Evolutionary conservation across 495 filamentous ascomycete species (phyloP), one percentile per base, ranked within the genome.

Genomic region (Penicillium verhagenii): DNA sequence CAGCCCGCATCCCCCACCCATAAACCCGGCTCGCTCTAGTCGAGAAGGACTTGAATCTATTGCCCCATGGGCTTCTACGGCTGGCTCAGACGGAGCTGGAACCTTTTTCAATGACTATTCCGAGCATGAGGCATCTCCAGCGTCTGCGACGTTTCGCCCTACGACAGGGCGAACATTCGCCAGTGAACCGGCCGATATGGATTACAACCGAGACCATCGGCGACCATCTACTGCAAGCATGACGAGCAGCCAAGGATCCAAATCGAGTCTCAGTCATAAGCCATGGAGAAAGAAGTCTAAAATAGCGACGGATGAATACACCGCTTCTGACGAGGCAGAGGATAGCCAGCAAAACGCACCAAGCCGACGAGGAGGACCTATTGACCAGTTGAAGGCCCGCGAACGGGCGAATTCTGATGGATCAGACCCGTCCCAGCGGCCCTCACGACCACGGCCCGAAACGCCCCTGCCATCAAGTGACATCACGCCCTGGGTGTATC

Each of bases 401-500:
- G 85, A 87, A 56, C 80, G 89, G 60, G 91, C 91, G 53, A 87
- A 90, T 69, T 94, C 90, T 19, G 83, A 89, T 52, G 68, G 68
- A 18, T 59, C 64, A 59, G 86, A 85, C 37, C 72, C 77, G n/a
- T 90, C 88, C 14, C 87, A 89, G 6, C 76, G 79, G 23, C 77
- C 74, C 37, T 89, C 90, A 5, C 77, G 91, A 48, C 89, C 92
- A 50, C 80, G 88, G 44, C 47, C 65, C 9, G 55, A 53, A 39
- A 93, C 86, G 18, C 90, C 93, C n/a, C 76, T 90, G 37, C 91
- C 92, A 29, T 92, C 92, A 13, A 92, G 89, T 64, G 94, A 97
- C 64, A 90, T 98, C 46, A 92, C 93, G 20, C 94, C 94, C 11
- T 98, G 96, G 83, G 75, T 95, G 40, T 97, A 92, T 71, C 94